Evolutionary conservation across 2,329 filamentous ascomycete species (phyloP), one percentile per base, ranked within the genome.

Genomic region (Botrytis hyacinthi): DNA sequence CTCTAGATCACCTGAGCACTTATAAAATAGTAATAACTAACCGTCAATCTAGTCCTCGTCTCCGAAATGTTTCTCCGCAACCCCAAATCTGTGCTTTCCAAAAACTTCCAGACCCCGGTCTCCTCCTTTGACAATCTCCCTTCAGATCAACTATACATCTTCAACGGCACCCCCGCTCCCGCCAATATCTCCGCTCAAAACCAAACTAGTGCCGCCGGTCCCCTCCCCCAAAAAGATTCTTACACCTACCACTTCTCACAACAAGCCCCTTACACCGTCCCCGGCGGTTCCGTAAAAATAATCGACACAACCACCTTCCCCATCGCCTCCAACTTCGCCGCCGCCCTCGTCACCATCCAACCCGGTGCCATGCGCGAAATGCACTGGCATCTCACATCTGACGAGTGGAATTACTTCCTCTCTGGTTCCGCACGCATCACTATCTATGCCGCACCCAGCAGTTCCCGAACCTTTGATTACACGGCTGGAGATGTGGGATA

Each of bases 301-400:
- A 79, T 90, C 10, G 89, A 91, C 77, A 84, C 87, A 0, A 79
- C 81, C 0, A 88, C 84, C 1, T 91, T 91, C 81, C 89, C 89
- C 8, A 82, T 89, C 42, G 86, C 89, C 0, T 80, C 79, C 18
- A 84, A 83, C 72, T 89, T 90, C 79, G 87, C 88, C 5, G 85
- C 85, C 0, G 88, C 87, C 0, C 82, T 90, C 2, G 86, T 90
- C 16, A 87, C 85, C 3, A 82, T 90, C 46, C 83, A 89, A 76
- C 88, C 89, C 0, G 89, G 89, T n/a, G 88, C 88, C 1, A 88
- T 91, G 87, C 85, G 89, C 35, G 89, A 91, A 78, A 82, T 91
- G 61, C 89, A 91, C 82, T 91, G 89, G 88, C 88, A 91, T 81
- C 86, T 87, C 42, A 72, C 70, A 16, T 69, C 62, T 20, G 73